phyloP scores from a whole-genome alignment of 257 asterid species.

The Orobanche coerulescens region DNA sequence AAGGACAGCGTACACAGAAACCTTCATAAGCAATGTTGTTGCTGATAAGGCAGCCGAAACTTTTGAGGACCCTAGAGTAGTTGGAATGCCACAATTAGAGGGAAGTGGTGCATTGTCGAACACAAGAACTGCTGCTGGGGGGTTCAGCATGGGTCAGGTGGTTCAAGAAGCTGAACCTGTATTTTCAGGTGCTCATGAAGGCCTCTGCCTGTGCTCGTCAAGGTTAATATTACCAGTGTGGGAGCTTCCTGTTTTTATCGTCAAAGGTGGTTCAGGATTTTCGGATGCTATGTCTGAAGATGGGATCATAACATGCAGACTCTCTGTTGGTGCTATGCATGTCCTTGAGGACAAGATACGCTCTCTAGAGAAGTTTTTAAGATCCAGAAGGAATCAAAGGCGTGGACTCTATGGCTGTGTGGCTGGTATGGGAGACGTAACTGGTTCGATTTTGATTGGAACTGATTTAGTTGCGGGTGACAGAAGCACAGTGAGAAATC shows the following conservation, averaged over 20 bases:
- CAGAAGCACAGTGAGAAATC: slow-evolving; percentile 70
- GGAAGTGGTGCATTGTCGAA: slow-evolving; percentile 85
- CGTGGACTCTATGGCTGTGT: slow-evolving; percentile 92
- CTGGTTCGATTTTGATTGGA: slow-evolving; percentile 84
- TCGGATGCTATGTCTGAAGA: slow-evolving; percentile 45
- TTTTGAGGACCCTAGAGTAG: slow-evolving; percentile 92
- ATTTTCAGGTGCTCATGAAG: slow-evolving; percentile 91
- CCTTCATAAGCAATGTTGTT: slow-evolving; percentile 56
- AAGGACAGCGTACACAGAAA: slow-evolving; percentile 51
- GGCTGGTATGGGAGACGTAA: slow-evolving; percentile 85
- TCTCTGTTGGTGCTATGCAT: slow-evolving; percentile 71
- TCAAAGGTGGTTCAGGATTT: slow-evolving; percentile 52
- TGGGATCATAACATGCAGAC: slow-evolving; percentile 63
- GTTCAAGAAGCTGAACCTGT: slow-evolving; percentile 97
- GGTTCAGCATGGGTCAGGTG: slow-evolving; percentile 99
- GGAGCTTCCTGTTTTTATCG: slow-evolving; percentile 89
- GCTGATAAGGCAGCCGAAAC: slow-evolving; percentile 98
- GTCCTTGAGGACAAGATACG: slow-evolving; percentile 88
- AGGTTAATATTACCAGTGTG: slow-evolving; percentile 86
- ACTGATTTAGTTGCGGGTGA: slow-evolving; percentile 67
- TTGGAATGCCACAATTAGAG: slow-evolving; percentile 92
- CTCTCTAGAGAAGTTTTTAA: slow-evolving; percentile 73
- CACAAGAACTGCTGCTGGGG: slow-evolving; percentile 79
- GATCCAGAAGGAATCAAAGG: slow-evolving; percentile 82
- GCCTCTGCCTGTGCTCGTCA: slow-evolving; percentile 85